These are phyloP conservation scores for Tilletia indica DNA, from an alignment of 1,284 basidiomycete genomes.

Conservation along the genomic window DNA sequence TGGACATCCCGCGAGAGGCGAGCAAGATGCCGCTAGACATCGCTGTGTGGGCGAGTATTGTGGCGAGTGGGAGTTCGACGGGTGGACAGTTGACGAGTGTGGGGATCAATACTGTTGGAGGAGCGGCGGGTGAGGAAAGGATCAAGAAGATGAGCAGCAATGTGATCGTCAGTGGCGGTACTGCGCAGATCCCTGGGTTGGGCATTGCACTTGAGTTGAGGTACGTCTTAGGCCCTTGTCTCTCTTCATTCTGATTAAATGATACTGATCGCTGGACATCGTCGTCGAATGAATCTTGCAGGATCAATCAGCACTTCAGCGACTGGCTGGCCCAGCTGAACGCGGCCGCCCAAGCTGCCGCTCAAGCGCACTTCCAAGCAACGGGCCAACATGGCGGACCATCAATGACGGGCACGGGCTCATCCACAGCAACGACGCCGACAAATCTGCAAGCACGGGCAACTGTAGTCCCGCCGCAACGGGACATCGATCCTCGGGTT, in stretches of 20 bases:
- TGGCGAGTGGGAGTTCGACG: slow-evolving; percentile 15
- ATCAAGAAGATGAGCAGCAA: slow-evolving; percentile 83
- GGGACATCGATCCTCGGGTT: slow-evolving; percentile 84
- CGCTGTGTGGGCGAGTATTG: slow-evolving; percentile 78
- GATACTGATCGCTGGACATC: slow-evolving; percentile 13
- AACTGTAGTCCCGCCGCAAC: slow-evolving; percentile 87
- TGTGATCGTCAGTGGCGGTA: slow-evolving; percentile 80
- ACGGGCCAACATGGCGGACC: background rate
- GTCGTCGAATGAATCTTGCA: slow-evolving; percentile 19
- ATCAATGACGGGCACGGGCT: background rate
- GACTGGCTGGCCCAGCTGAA: slow-evolving; percentile 26
- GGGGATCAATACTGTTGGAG: slow-evolving; percentile 65
- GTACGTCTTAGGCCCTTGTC: slow-evolving; percentile 19
- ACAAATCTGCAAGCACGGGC: slow-evolving; percentile 46
- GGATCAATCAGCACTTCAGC: slow-evolving; percentile 21
- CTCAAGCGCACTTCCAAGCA: slow-evolving; percentile 26
- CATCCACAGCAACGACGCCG: background rate
- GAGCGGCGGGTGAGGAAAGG: slow-evolving; percentile 70
- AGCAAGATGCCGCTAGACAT: slow-evolving; percentile 88
- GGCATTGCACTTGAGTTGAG: slow-evolving; percentile 54
- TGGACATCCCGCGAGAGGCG: slow-evolving; percentile 80
- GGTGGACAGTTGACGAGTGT: slow-evolving; percentile 23
- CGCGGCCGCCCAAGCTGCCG: slow-evolving; percentile 32
- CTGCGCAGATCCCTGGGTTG: slow-evolving; percentile 62
- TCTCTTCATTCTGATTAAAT: background rate